Evolutionary conservation across 257 asterid genomes (phyloP).

Genomic region (Primulina eburnea): DNA sequence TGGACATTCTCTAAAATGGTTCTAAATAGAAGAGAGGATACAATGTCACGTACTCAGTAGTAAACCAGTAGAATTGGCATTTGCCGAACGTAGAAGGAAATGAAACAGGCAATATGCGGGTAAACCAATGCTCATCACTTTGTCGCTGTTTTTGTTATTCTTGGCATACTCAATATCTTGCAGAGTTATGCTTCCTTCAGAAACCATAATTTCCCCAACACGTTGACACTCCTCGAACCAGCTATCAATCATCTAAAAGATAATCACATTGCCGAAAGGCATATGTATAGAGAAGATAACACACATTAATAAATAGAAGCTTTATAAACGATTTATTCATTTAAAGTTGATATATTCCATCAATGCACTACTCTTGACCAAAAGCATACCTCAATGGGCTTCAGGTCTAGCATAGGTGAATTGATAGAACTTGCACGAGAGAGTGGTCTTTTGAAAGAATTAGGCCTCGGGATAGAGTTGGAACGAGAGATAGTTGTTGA

Average conservation of each 20-base stretch:
- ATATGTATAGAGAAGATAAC: constrained; percentile 12
- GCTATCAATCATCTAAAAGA: constrained; percentile 55
- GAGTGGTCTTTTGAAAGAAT: constrained; percentile 48
- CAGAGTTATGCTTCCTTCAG: constrained; percentile 59
- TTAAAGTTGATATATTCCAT: background rate
- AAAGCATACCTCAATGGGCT: constrained; percentile 67
- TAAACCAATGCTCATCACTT: constrained; percentile 61
- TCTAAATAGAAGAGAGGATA: background rate
- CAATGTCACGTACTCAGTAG: constrained; percentile 51
- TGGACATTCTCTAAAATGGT: background rate
- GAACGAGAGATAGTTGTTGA: constrained; percentile 41
- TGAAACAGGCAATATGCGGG: constrained; percentile 86
- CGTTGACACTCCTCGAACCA: constrained; percentile 63
- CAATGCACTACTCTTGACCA: background rate
- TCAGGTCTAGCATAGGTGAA: constrained; percentile 69
- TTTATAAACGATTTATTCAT: background rate
- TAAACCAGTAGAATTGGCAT: constrained; percentile 60
- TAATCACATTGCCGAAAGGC: background rate
- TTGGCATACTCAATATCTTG: constrained; percentile 79
- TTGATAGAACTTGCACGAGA: constrained; percentile 46
- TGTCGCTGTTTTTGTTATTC: constrained; percentile 48
- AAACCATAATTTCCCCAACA: constrained; percentile 59
- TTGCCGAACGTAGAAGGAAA: constrained; percentile 64
- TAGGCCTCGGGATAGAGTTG: constrained; percentile 50
- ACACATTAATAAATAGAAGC: constrained; percentile 8